Conservation (phyloP, 495 filamentous ascomycete species). For the Lentithecium fluviatile region DNA sequence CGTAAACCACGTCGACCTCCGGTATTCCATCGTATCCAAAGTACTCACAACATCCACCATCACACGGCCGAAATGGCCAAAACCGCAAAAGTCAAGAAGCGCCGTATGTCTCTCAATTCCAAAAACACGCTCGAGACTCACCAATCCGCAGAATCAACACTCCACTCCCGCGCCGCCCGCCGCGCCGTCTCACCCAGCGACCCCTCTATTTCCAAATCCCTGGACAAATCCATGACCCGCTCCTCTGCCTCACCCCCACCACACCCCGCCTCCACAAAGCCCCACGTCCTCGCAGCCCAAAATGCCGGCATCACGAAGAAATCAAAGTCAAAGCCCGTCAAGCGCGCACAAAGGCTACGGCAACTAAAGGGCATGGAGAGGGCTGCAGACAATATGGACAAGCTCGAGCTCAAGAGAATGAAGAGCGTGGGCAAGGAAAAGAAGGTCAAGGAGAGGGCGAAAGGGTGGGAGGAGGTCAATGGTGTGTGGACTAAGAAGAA, state of each 20-base stretch:
- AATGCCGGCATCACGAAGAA: slow-evolving; percentile 65
- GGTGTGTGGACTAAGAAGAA: slow-evolving; percentile 11
- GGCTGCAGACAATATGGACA: slow-evolving; percentile 69
- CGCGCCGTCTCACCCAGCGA: slow-evolving; percentile 70
- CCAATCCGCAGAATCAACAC: slow-evolving; percentile 47
- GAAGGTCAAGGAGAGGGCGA: slow-evolving; percentile 50
- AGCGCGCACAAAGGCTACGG: slow-evolving; percentile 63
- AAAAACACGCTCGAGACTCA: slow-evolving; percentile 34
- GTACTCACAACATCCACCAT: neutral
- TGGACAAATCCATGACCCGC: slow-evolving; percentile 48
- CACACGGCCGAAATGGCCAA: slow-evolving; percentile 22
- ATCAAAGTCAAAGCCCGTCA: slow-evolving; percentile 57
- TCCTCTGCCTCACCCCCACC: neutral
- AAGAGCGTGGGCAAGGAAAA: slow-evolving; percentile 62
- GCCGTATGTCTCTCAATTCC: slow-evolving; percentile 10
- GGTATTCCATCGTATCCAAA: neutral
- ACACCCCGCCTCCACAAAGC: slow-evolving; percentile 53
- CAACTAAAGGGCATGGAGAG: slow-evolving; percentile 71
- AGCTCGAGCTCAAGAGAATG: slow-evolving; percentile 65
- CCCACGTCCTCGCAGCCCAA: slow-evolving; percentile 62
- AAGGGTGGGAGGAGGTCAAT: slow-evolving; percentile 39
- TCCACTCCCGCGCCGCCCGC: slow-evolving; percentile 71
- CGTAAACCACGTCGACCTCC: neutral
- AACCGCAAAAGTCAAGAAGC: slow-evolving; percentile 36
- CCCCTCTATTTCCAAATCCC: slow-evolving; percentile 68